phyloP scores from a whole-genome alignment of 306 rosid genomes.

The Pyrus pyrifolia region DNA sequence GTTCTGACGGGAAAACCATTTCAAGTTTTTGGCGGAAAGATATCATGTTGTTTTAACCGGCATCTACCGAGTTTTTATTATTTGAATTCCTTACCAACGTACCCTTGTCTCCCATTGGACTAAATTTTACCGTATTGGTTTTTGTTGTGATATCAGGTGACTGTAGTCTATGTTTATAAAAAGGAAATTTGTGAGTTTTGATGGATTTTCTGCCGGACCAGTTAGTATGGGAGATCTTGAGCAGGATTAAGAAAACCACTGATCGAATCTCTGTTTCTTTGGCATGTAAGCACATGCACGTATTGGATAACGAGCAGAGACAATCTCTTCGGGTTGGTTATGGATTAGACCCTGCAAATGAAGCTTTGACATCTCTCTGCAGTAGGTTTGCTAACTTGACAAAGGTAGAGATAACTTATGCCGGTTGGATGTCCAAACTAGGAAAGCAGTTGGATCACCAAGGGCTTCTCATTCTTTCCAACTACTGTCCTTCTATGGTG shows the following conservation, averaged over 20 bases:
- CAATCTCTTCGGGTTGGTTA: constrained; percentile 63
- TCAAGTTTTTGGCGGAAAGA: neutral
- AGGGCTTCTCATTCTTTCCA: constrained; percentile 65
- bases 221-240: constrained; percentile 79
- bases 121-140: neutral
- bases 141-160: constrained; percentile 8
- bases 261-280: constrained; percentile 63
- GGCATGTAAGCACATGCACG: constrained; percentile 45
- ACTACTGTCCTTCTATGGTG: constrained; percentile 38
- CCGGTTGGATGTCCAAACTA: constrained; percentile 91
- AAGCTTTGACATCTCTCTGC: constrained; percentile 62
- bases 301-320: constrained; percentile 65
- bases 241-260: constrained; percentile 43
- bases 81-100: neutral
- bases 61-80: neutral
- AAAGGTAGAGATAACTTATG: constrained; percentile 60
- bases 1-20: neutral
- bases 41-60: neutral
- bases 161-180: neutral
- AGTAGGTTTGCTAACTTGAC: constrained; percentile 57
- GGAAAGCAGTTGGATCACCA: constrained; percentile 85
- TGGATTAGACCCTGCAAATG: constrained; percentile 84
- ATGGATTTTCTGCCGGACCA: constrained; percentile 78
- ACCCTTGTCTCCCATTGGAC: neutral
- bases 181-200: neutral